Conservation (phyloP, 805 yeast species). For the Wickerhamomyces kurtzmanii region DNA sequence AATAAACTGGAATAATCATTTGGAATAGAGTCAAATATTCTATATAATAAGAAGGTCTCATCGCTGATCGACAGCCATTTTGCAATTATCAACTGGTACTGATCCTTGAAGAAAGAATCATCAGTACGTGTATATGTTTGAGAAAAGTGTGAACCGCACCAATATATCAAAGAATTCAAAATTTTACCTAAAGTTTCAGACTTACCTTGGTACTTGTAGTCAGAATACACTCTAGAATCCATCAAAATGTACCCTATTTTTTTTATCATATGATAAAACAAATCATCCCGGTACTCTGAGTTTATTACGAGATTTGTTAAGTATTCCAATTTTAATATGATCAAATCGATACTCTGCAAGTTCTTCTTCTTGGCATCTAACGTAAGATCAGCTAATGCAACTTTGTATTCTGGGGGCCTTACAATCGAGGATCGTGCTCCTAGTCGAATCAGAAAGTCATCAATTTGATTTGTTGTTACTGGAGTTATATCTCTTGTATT, state of each 20-base stretch:
- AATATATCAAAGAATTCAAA: constrained; percentile 1
- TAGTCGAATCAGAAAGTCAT: background rate
- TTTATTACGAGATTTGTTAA: constrained; percentile 1
- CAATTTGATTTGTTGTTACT: background rate
- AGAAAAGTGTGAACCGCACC: too few relatives aligned
- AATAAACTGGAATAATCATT: background rate
- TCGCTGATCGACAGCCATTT: constrained; percentile 3
- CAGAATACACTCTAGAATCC: constrained; percentile 4
- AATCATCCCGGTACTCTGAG: background rate
- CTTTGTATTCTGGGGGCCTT: background rate
- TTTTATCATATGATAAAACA: constrained; percentile 2
- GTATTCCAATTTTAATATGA: constrained; percentile 3
- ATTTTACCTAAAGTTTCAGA: background rate
- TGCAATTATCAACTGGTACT: too few relatives aligned
- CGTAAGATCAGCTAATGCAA: constrained; percentile 1
- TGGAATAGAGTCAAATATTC: constrained; percentile 5
- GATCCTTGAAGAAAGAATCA: background rate
- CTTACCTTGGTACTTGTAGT: too few relatives aligned
- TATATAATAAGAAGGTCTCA: background rate
- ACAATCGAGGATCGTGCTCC: background rate
- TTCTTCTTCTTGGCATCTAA: constrained; percentile 3
- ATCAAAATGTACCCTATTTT: constrained; percentile 5
- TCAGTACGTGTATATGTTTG: background rate
- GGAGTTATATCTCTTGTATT: background rate
- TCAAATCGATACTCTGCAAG: constrained; percentile 2